These are phyloP conservation scores for Cystobasidium ongulense DNA, from an alignment of 768 basidiomycete species.

Conservation along the genomic window DNA sequence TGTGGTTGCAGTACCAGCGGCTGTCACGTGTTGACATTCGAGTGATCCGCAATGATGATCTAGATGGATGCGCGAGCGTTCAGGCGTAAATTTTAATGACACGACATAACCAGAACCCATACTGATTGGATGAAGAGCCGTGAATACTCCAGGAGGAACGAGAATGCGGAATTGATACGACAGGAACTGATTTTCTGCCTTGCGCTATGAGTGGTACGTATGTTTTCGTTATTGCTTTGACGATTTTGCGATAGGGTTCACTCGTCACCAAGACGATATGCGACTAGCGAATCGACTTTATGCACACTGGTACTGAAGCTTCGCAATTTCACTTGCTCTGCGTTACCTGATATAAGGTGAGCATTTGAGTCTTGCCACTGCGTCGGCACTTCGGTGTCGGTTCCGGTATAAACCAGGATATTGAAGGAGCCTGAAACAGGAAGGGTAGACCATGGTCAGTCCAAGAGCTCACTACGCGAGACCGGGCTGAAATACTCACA, in stretches of 20 bases:
- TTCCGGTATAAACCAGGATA: conserved; percentile 87
- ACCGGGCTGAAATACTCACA: conserved; percentile 45
- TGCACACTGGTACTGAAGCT: conserved; percentile 97
- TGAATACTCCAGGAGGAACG: too few relatives aligned
- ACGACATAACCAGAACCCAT: too few relatives aligned
- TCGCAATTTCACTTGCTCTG: conserved; percentile 64
- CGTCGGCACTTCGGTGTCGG: conserved; percentile 82
- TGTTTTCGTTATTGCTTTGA: too few relatives aligned
- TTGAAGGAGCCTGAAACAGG: conserved; percentile 67
- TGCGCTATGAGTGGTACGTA: too few relatives aligned
- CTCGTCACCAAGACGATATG: conserved; percentile 56
- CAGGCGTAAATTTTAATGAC: too few relatives aligned
- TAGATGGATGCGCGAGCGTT: too few relatives aligned
- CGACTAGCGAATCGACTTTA: conserved; percentile 93
- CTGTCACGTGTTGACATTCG: too few relatives aligned
- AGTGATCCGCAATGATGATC: too few relatives aligned
- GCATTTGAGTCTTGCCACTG: conserved; percentile 82
- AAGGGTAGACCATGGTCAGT: neutral
- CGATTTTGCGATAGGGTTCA: neutral
- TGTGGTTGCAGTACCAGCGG: too few relatives aligned
- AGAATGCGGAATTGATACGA: too few relatives aligned
- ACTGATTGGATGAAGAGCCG: too few relatives aligned
- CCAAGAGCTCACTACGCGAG: neutral
- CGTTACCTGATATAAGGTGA: conserved; percentile 38
- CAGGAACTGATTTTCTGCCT: too few relatives aligned